Conservation (phyloP, 164 flowering plant species). For the Umbilicus rupestris region DNA sequence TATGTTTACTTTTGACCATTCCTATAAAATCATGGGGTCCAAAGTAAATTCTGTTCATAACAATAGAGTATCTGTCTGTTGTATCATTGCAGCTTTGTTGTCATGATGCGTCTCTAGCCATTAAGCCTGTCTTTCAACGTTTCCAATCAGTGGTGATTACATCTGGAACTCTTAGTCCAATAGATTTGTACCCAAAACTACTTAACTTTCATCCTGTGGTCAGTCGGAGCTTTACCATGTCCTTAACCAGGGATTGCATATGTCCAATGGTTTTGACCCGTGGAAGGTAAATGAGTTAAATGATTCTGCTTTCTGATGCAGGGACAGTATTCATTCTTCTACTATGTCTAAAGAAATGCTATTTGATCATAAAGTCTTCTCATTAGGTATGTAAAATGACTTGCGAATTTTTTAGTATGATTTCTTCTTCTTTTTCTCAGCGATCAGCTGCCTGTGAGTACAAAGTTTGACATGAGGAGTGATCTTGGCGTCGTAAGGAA, state of each 20-base stretch:
- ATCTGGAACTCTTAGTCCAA: constrained; percentile 95
- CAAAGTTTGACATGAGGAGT: constrained; percentile 95
- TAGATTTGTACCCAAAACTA: constrained; percentile 95
- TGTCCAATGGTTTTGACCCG: constrained; percentile 99
- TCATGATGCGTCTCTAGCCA: constrained; percentile 98
- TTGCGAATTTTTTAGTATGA: background rate
- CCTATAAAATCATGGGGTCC: background rate
- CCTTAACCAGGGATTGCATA: constrained; percentile 95
- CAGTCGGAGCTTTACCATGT: constrained; percentile 94
- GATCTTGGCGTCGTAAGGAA: constrained; percentile 97
- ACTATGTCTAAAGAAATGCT: background rate
- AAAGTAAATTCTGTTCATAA: no score
- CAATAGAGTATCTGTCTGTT: no score
- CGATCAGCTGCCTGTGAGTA: constrained; percentile 98
- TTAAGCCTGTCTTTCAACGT: constrained; percentile 93
- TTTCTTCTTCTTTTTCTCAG: constrained; percentile 28
- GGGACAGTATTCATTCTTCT: background rate
- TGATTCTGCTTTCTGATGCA: background rate
- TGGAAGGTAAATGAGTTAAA: constrained; percentile 57
- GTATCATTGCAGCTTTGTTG: constrained; percentile 87
- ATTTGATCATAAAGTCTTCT: background rate
- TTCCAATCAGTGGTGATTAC: constrained; percentile 97
- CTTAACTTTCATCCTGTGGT: constrained; percentile 94
- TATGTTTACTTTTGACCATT: background rate
- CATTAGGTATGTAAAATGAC: background rate